phyloP scores from a whole-genome alignment of 108 stramenopile genomes.

The Pseudonitzschia multistriata region DNA sequence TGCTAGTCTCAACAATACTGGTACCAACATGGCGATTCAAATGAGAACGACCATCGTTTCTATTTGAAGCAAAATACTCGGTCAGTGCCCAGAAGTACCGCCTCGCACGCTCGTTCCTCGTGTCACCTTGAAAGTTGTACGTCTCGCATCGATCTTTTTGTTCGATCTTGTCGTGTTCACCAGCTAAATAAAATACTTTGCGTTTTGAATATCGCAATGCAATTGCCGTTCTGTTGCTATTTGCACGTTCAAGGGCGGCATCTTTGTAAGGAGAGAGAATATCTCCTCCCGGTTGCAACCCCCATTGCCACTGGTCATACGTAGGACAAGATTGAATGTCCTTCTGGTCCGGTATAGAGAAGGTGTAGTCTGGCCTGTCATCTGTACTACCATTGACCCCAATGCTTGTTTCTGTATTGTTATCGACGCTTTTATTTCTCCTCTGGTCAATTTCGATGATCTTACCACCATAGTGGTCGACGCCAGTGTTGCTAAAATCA shows the following conservation, averaged over 20 bases:
- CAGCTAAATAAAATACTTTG: constrained; percentile 68
- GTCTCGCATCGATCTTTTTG: constrained; percentile 55
- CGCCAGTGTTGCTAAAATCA: neutral
- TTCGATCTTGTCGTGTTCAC: constrained; percentile 51
- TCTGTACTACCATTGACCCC: neutral
- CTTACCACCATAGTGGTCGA: no score
- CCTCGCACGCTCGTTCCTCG: constrained; percentile 55
- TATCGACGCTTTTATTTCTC: neutral
- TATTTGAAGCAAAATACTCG: neutral
- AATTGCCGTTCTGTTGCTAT: constrained; percentile 21
- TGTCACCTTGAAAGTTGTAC: constrained; percentile 59
- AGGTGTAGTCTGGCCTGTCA: neutral
- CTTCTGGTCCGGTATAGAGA: constrained; percentile 11
- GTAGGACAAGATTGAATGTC: constrained; percentile 37
- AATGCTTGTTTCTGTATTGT: neutral
- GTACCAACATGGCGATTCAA: no score
- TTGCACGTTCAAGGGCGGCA: constrained; percentile 12
- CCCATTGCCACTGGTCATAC: constrained; percentile 83
- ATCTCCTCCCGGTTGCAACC: constrained; percentile 51
- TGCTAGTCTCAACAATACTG: neutral
- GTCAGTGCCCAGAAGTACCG: constrained; percentile 44
- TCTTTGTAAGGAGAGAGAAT: constrained; percentile 57
- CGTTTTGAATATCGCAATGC: constrained; percentile 49
- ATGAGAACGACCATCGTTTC: no score
- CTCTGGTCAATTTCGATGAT: neutral